Percentiles rank a stretch among this genome's conserved stretches.
These are phyloP conservation scores for Boletus speciosus DNA, from an alignment of 768 basidiomycete species.

Conservation along the genomic window DNA sequence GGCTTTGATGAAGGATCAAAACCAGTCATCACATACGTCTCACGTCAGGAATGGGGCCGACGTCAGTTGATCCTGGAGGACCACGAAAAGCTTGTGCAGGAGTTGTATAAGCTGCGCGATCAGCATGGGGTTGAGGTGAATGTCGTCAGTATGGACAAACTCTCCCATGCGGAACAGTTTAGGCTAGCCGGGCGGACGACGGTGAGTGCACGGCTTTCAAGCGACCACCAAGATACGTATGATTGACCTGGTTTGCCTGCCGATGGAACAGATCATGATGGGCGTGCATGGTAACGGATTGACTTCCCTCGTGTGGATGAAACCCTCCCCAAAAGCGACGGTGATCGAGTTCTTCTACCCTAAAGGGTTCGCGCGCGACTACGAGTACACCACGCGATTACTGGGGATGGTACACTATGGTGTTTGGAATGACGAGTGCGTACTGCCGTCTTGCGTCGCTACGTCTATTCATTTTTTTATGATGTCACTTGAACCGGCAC, in stretches of 20 bases:
- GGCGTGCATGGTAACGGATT: constrained; percentile 93
- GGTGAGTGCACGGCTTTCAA: constrained; percentile 41
- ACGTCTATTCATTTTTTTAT: not conserved
- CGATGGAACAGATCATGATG: constrained; percentile 74
- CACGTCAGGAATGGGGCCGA: constrained; percentile 83
- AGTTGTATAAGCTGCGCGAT: constrained; percentile 66
- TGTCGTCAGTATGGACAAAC: constrained; percentile 78
- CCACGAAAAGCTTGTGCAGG: constrained; percentile 75
- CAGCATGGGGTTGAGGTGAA: constrained; percentile 83
- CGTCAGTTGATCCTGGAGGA: constrained; percentile 74
- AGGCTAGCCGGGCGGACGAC: constrained; percentile 80
- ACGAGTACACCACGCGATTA: constrained; percentile 76
- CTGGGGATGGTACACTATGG: constrained; percentile 83
- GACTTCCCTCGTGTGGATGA: constrained; percentile 91
- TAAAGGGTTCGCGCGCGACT: constrained; percentile 81
- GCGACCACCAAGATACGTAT: not conserved
- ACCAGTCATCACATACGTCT: constrained; percentile 91
- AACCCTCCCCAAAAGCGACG: constrained; percentile 72
- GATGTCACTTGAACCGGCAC: too few relatives aligned
- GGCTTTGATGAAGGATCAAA: constrained; percentile 45
- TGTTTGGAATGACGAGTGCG: constrained; percentile 75
- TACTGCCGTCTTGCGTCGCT: not conserved
- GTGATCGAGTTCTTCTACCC: constrained; percentile 93
- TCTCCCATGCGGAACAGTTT: constrained; percentile 79
- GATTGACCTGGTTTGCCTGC: not conserved